Evolutionary conservation across 495 filamentous ascomycete species (phyloP).

Genomic region (Pyrenopolyporus hunteri): DNA sequence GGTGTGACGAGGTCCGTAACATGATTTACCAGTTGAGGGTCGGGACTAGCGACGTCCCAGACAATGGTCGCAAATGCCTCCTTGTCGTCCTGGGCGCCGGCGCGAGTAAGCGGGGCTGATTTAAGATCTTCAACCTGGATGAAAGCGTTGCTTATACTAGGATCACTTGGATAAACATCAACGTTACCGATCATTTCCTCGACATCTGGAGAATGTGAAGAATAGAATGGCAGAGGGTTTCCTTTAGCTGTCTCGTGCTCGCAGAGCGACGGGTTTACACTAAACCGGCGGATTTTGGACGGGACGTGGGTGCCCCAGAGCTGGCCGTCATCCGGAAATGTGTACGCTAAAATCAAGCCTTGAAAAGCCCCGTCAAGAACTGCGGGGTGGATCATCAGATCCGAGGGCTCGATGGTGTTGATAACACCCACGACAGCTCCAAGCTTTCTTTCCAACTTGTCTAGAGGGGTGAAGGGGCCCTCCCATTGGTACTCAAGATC

Average conservation of each 20-base stretch:
- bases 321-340: slow-evolving; percentile 28
- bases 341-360: slow-evolving; percentile 34
- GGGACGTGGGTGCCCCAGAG: slow-evolving; percentile 38
- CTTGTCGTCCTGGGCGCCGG: too few relatives aligned
- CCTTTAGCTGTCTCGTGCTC: neutral
- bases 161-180: too few relatives aligned
- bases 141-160: too few relatives aligned
- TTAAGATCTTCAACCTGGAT: too few relatives aligned
- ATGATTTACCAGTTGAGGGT: neutral
- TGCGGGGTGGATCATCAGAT: slow-evolving; percentile 38
- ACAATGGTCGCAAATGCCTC: too few relatives aligned
- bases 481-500: slow-evolving; percentile 32
- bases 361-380: slow-evolving; percentile 42
- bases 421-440: slow-evolving; percentile 5
- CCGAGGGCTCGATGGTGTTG: neutral
- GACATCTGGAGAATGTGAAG: neutral
- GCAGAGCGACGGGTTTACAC: slow-evolving; percentile 19
- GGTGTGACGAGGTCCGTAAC: neutral
- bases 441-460: slow-evolving; percentile 5
- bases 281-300: slow-evolving; percentile 20
- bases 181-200: too few relatives aligned
- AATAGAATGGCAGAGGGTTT: neutral
- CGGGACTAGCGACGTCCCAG: too few relatives aligned
- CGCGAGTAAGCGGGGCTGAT: too few relatives aligned
- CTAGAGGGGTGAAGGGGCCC: slow-evolving; percentile 7